Base-by-base conservation (phyloP, 2,329 filamentous ascomycete species). In the Cadophora gregata region DNA sequence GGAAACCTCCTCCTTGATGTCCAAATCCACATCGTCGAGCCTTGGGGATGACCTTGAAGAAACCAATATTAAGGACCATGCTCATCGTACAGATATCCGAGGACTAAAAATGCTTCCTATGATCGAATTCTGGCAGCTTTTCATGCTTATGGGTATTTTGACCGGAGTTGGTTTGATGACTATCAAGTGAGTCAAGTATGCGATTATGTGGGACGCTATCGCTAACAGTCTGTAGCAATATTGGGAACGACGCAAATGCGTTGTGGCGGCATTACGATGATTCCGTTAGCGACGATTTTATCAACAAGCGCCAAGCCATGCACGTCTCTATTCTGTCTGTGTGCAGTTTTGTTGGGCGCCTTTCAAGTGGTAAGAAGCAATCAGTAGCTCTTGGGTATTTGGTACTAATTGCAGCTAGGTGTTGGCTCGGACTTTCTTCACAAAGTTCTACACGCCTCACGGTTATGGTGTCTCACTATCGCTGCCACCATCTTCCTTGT, bases 131-230 rank as follows among this genome's bases (percentile, higher is more conserved):
- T 98, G 94, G 93, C 91, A 96, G 75, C 81, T 97, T 31, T 98
- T 96, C 78, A 79, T 86, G 65, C 88, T 97, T 72, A 92, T 99
- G 86, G 93, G 90, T 47, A 86, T 97, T n/a, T 83, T 98, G 69
- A 93, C 93, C 5, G 96, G 96, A 62, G 91, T 97, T 73, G 96
- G 96, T 12, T 82, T 99, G 71, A 99, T 99, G 96, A 98, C 95
- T 0, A 99, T 99, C 80, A 99, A 99, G 93, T 97, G 84, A 79
- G 91, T 82, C 27, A 24, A 33, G 6, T 0, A 6, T n/a, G 12
- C 33, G 3, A 19, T n/a, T 3, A n/a, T 9, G 45, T 7, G 8
- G 25, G 16, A 36, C 29, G 5, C 5, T 16, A 14, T n/a, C 14
- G 38, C 66, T 71, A 25, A 68, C 42, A 10, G 33, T 27, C 19